Conservation (phyloP, 352 stramenopile genomes). For the Phytopythium helicoides region DNA sequence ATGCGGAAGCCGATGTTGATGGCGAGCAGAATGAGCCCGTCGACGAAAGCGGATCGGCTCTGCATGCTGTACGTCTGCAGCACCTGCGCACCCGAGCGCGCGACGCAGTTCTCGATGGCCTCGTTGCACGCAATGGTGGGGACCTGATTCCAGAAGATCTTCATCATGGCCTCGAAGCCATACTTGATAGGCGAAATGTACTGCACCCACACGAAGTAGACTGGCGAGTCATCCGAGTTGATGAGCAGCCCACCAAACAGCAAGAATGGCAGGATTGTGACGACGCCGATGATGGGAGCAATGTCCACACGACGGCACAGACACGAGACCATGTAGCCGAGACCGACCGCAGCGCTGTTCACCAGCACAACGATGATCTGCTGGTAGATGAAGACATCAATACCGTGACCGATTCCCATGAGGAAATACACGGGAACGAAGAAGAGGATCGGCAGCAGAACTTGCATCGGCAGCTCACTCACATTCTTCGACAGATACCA, state of each 20-base stretch:
- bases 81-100: conserved; percentile 23
- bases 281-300: conserved; percentile 28
- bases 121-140: conserved; percentile 23
- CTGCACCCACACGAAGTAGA: conserved; percentile 56
- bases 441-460: conserved; percentile 39
- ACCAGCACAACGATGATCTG: conserved; percentile 30
- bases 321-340: conserved; percentile 40
- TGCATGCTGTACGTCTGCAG: conserved; percentile 32
- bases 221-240: conserved; percentile 36
- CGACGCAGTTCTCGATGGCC: conserved; percentile 22
- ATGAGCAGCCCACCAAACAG: conserved; percentile 45
- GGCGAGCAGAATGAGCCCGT: conserved; percentile 22
- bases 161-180: conserved; percentile 45
- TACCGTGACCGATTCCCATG: conserved; percentile 23
- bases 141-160: conserved; percentile 44
- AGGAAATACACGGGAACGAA: conserved; percentile 42
- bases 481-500: conserved; percentile 50
- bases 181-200: conserved; percentile 63
- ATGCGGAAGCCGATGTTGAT: conserved; percentile 35
- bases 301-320: conserved; percentile 20
- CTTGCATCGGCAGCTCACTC: conserved; percentile 34
- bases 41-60: conserved; percentile 13
- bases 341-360: conserved; percentile 20
- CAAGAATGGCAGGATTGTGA: conserved; percentile 32
- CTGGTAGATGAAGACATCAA: conserved; percentile 20